Base-by-base conservation (phyloP, 768 basidiomycete species). In the Suillus occidentalis region DNA sequence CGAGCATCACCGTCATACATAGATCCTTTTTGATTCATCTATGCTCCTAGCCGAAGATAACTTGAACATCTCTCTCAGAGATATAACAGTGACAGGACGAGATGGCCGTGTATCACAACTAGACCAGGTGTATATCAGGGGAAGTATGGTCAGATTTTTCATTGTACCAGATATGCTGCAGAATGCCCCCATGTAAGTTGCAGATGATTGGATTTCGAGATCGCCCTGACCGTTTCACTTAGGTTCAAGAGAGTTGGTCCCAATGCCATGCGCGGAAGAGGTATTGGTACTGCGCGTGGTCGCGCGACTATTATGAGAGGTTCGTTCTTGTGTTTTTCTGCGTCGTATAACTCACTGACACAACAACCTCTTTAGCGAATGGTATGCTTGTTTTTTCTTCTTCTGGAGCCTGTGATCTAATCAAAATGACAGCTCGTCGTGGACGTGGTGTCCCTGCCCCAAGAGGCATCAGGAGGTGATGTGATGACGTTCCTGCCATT, bases 201-300 rank as follows among this genome's bases (percentile, higher is more conserved):
- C 50, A 43, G 50, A 40, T 49, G 39, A 62, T 37, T 28, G 36
- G n/a, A 16, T 43, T 14, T 62, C 39, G 6, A 61, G 52, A 66
- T 64, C 39, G 60, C 66, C 62, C 50, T 65, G 49, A 45, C 76
- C 39, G 42, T 20, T 18, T 42, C 13, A 6, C 28, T 28, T 12
- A 99, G 97, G 97, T 99, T 99, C 82, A 99, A 99, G 80, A 90
- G 97, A 66, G 94, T 97, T 37, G 96, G 97, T 45, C 95, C 97
- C 10, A 98, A 97, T 75, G 97, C 95, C 22, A 98, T 98, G 96
- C 89, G 93, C 72, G 97, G 97, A 73, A 86, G 97, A 69, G 97
- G 97, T 88, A 99, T 99, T 74, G 97, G 97, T 72, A 97, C 97
- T 73, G 97, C 97, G 57, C 90, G 97, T 86, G 97, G 97, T 79